A percentile compares a stretch with the other conserved stretches of the same genome.
These are phyloP conservation scores for Aspergillus floridensis DNA, from an alignment of 2,329 filamentous ascomycete genomes.

Conservation along the genomic window DNA sequence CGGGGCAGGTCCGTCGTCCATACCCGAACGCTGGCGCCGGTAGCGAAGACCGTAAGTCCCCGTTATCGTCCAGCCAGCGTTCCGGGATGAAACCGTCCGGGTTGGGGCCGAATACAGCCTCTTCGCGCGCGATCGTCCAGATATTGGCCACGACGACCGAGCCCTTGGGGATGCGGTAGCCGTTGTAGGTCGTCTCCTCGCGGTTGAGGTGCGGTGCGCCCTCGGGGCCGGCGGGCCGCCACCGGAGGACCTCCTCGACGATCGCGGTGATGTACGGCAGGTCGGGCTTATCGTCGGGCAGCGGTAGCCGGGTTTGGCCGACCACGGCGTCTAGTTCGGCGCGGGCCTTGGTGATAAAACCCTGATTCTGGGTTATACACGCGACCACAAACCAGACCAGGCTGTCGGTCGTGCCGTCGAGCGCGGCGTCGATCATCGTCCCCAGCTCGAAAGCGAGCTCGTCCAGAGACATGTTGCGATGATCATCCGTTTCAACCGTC, in stretches of 20 bases:
- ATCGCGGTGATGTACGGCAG: conserved; percentile 30
- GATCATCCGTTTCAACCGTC: too few relatives aligned
- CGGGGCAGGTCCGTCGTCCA: conserved; percentile 32
- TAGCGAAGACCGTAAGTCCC: background rate
- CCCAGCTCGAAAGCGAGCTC: background rate
- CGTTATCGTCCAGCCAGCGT: conserved; percentile 8
- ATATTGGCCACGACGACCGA: conserved; percentile 27
- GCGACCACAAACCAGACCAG: background rate
- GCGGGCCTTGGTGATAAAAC: too few relatives aligned
- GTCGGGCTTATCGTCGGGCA: conserved; percentile 20
- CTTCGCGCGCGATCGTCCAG: conserved; percentile 15
- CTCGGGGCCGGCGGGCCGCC: conserved; percentile 23
- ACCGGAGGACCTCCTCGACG: conserved; percentile 30
- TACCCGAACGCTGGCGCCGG: conserved; percentile 24
- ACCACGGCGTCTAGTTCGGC: conserved; percentile 21
- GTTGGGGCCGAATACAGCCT: conserved; percentile 13
- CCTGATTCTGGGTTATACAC: background rate
- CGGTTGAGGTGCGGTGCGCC: conserved; percentile 26
- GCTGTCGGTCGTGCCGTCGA: background rate
- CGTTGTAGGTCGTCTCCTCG: conserved; percentile 30
- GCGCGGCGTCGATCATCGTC: background rate
- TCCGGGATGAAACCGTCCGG: conserved; percentile 16
- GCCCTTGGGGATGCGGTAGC: conserved; percentile 33
- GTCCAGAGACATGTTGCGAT: background rate
- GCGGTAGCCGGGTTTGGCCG: conserved; percentile 30